Percentiles rank a stretch among this genome's conserved stretches.
Evolutionary conservation across 2,329 filamentous ascomycete genomes (phyloP).

Genomic region (Neocatenulostroma microsporum): DNA sequence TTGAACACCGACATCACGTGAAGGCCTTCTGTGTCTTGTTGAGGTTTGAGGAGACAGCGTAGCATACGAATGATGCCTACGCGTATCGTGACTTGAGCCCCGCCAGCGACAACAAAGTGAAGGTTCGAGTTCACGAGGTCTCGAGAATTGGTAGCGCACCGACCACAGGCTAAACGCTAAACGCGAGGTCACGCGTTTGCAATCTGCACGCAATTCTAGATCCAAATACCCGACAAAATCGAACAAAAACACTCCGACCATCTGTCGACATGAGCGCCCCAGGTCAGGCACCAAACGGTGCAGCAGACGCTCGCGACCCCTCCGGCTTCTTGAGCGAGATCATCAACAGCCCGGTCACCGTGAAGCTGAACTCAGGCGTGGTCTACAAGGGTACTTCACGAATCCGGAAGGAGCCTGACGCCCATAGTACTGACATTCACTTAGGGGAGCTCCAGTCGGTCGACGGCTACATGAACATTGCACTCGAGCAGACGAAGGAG

Average conservation of each 20-base stretch:
- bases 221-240: not conserved
- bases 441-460: conserved; percentile 90
- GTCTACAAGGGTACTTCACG: conserved; percentile 87
- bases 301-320: conserved; percentile 75
- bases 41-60: no score
- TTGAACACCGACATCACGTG: conserved; percentile 30
- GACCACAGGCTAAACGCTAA: no score
- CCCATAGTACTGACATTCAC: no score
- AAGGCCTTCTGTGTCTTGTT: no score
- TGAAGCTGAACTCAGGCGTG: conserved; percentile 97
- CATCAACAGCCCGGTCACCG: conserved; percentile 85
- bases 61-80: no score
- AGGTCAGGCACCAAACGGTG: conserved; percentile 46
- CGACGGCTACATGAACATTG: conserved; percentile 99
- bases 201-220: not conserved
- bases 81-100: no score
- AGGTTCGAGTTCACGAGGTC: no score
- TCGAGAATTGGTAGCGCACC: no score
- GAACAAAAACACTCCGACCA: not conserved
- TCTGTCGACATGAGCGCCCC: conserved; percentile 47
- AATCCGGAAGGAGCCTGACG: not conserved
- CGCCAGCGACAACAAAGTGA: no score
- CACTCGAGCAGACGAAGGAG: conserved; percentile 90
- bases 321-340: conserved; percentile 91
- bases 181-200: not conserved